Percentiles rank a stretch among this genome's conserved stretches.
These are phyloP conservation scores for Pharnaceum exiguum DNA, from an alignment of 148 eudicot genomes.

Conservation along the genomic window DNA sequence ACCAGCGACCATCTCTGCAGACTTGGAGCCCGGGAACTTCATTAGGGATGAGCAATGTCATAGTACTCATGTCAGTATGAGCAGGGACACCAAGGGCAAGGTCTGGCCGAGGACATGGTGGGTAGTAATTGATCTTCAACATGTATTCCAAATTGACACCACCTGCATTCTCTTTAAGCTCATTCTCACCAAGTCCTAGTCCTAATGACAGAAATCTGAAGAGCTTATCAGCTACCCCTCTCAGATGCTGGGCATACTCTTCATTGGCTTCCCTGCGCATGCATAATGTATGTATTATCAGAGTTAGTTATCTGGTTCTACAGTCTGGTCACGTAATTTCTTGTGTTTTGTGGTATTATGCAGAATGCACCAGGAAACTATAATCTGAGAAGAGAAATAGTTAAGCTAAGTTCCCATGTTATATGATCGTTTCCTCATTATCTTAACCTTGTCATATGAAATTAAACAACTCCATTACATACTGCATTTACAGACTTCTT, in stretches of 20 bases:
- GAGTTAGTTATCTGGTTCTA: too few relatives aligned
- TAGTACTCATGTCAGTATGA: conserved; percentile 45
- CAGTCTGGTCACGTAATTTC: too few relatives aligned
- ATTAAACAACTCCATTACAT: too few relatives aligned
- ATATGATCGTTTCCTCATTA: too few relatives aligned
- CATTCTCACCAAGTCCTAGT: conserved; percentile 32
- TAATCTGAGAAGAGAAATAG: too few relatives aligned
- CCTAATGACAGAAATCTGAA: conserved; percentile 35
- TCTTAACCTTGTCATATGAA: too few relatives aligned
- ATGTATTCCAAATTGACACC: conserved; percentile 34
- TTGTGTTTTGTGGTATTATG: too few relatives aligned
- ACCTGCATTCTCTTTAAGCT: conserved; percentile 27
- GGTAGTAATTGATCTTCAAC: conserved; percentile 51
- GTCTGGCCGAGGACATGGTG: conserved; percentile 56
- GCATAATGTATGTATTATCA: background rate
- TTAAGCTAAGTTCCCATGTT: too few relatives aligned
- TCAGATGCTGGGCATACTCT: conserved; percentile 28
- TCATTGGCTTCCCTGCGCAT: conserved; percentile 32
- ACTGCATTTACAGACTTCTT: too few relatives aligned
- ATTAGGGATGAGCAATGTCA: conserved; percentile 50
- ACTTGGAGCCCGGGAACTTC: conserved; percentile 51
- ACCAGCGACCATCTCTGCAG: conserved; percentile 31
- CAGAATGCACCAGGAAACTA: too few relatives aligned
- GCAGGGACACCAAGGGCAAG: conserved; percentile 50
- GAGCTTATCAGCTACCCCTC: conserved; percentile 32